Conservation (phyloP, 208 protist species). For the Wallacemonas sp. region DNA sequence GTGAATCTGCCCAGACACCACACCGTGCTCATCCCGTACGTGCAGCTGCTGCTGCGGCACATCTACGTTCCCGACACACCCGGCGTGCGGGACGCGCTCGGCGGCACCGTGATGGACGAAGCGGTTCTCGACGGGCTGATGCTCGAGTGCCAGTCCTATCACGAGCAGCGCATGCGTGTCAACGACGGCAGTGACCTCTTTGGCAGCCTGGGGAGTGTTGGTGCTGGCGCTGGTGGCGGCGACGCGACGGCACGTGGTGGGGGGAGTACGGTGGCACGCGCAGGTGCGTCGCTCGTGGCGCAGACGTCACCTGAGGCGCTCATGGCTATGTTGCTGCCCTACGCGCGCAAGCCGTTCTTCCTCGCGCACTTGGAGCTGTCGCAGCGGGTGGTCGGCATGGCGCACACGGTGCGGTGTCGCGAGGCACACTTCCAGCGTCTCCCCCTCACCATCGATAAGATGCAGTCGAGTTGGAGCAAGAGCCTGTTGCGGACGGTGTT, state of each 20-base stretch:
- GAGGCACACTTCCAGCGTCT: constrained; percentile 62
- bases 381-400: constrained; percentile 35
- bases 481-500: constrained; percentile 57
- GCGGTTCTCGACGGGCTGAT: constrained; percentile 21
- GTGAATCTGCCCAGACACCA: constrained; percentile 60
- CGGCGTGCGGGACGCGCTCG: constrained; percentile 30
- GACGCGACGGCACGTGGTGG: background rate
- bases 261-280: background rate
- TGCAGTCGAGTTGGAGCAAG: constrained; percentile 55
- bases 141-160: background rate
- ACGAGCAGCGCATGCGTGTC: background rate
- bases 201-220: background rate
- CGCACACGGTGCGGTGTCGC: constrained; percentile 41
- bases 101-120: constrained; percentile 28
- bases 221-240: background rate
- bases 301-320: constrained; percentile 14
- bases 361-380: constrained; percentile 66
- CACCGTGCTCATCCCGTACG: constrained; percentile 45
- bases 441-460: constrained; percentile 51
- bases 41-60: constrained; percentile 61
- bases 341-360: constrained; percentile 73
- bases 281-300: background rate
- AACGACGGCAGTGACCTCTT: background rate
- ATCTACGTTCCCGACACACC: constrained; percentile 63
- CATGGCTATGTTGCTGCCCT: constrained; percentile 39